Evolutionary conservation across 2,329 filamentous ascomycete species (phyloP), one percentile per base, ranked within the genome.

Genomic region (Didymellaceae sp.): DNA sequence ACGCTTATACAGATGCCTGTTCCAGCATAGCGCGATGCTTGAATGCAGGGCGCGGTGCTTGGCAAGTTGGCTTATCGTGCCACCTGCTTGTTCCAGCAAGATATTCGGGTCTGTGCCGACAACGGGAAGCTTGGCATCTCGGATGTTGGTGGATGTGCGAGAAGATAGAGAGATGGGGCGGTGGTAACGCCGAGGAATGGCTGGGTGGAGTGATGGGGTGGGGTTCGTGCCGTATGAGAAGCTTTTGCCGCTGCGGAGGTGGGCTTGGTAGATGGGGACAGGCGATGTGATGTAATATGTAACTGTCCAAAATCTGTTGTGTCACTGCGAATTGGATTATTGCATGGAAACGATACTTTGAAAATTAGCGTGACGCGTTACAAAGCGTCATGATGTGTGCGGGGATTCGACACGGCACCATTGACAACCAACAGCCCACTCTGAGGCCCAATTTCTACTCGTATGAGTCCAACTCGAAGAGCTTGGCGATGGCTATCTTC

Each of bases 11-110:
- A 66, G 55, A 66, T 64, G 56, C 63, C 63, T 58, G 37, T 55
- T 60, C 32, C 13, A 53, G 61, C 24, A 53, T 64, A 62, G 63
- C 46, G 50, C 34, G n/a, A 34, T 47, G 50, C 44, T 53, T 53
- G 50, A 44, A 31, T 24, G 25, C 22, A 39, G 28, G 33, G 22
- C 22, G 11, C 18, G 40, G 44, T 34, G 48, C 61, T 63, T 62
- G n/a, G n/a, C n/a, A n/a, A n/a, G n/a, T n/a, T n/a, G 59, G 63
- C 59, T 62, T 61, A 63, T 61, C 58, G 39, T 51, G 26, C 24
- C 53, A 64, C 62, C 62, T 66, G 59, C 62, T 63, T 17, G 11
- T 51, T 60, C 26, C 26, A 62, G 60, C 40, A 55, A 48, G 55
- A 55, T 52, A 10, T 44, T 43, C 38, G 39, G 37, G 31, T 30